Base-by-base conservation (phyloP, 2,329 filamentous ascomycete genomes). In the Parafenestella ontariensis region DNA sequence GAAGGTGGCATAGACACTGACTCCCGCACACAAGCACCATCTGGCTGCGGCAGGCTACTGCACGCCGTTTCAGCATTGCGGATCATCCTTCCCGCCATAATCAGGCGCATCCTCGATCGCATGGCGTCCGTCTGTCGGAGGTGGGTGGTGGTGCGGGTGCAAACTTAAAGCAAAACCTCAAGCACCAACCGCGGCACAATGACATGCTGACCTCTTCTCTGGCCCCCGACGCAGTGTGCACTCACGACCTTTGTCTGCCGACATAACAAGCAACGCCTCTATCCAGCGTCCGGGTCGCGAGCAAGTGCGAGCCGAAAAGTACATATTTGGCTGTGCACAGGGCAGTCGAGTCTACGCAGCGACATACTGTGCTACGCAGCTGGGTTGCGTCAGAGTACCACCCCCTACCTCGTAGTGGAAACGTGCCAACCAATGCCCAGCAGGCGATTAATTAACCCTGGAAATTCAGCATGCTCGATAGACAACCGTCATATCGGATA, bases 21-120 rank as follows among this genome's bases (percentile, higher is more conserved):
- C 21, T 13, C 20, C 21, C 21, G 37, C 20, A 15, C 41, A 18
- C 39, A 49, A 26, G 56, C 53, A 43, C 41, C 34, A 17, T 56
- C 41, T 47, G 44, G 20, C 46, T 31, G 51, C 54, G 49, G 54
- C 54, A 40, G 47, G 46, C 56, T 58, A 58, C 59, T 61, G 52
- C 61, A 54, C 50, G 39, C 54, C 52, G 59, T 62, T 52, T 54
- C 54, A 64, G 54, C 50, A 49, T 20, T 52, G 59, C 54, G 52
- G 45, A 44, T 57, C 58, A 59, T 62, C 59, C 61, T 62, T 62
- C 61, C 59, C 59, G 59, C 49, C 50, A 34, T 21, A n/a, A 43
- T 46, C 18, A 36, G 21, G 43, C 26, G 15, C 18, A 20, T 37
- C 8, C 34, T 7, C 34, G 8, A 37, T 20, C 17, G 37, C 37